Evolutionary conservation across 2,329 filamentous ascomycete genomes (phyloP), one percentile per base, ranked within the genome.

Genomic region (Ophiobolus disseminans): DNA sequence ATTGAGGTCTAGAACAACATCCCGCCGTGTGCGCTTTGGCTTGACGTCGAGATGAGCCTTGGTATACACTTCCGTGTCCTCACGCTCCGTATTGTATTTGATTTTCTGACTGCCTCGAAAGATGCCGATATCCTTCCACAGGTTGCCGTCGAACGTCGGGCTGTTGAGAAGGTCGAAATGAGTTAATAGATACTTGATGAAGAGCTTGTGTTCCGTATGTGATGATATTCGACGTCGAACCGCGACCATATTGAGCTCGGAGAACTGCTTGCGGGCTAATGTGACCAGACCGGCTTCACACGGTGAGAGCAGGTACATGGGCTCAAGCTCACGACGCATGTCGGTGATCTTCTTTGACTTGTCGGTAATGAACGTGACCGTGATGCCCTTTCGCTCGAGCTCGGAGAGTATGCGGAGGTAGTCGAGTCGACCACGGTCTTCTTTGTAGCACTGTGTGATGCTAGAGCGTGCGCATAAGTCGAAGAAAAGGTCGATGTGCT

Each of bases 401-500:
- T 34, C 28, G 8, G 11, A 31, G 2, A 57, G 32, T n/a, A 57
- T 17, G 3, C 11, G n/a, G 11, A 28, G 5, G 16, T 55, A 55
- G 20, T 45, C 23, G 5, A 37, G 32, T 4, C 19, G 23, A 7
- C 51, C 37, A 9, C 49, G 20, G 23, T 50, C 39, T 5, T 8
- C 19, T 16, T 19, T 30, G 14, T 49, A 35, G 17, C 55, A 57
- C 6, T 50, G 46, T 10, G 40, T 35, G 13, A 62, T 50, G 14
- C 40, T 53, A 4, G 50, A 21, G 17, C 45, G 45, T 3, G 58
- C 36, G 17, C 47, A 48, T 7, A 28, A 32, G 2, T 41, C 21
- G 40, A 59, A 56, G 38, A 38, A 50, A 3, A 63, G 40, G 13
- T 58, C 48, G 13, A 63, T 28, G n/a, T 35, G 34, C 31, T 43